Base-by-base conservation (phyloP, 768 basidiomycete genomes). In the Psilocybe sp. region DNA sequence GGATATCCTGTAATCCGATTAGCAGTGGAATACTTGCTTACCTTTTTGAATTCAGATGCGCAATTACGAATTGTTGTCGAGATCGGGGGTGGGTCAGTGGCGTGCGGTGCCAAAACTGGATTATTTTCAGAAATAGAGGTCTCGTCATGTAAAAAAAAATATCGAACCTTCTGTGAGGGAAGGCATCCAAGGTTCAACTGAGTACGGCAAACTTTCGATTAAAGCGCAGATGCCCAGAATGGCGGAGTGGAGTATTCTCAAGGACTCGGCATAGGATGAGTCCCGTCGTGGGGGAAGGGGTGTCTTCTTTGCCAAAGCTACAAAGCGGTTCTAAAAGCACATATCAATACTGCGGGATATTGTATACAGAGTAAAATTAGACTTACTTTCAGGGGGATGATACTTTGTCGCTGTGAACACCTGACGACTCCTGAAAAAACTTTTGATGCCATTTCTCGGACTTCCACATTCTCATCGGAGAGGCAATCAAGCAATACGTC, bases 171-270 rank as follows among this genome's bases (percentile, higher is more conserved):
- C 88, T 33, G 87, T 88, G 46, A 91, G 74, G 15, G 86, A 72
- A 28, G 88, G 88, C 79, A 96, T 84, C 87, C 93, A 98, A 40
- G 84, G 77, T 59, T 96, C 95, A 2, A 97, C 89, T 10, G 93
- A 92, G 71, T 96, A 97, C 11, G 95, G 95, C 68, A 89, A 89
- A 50, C 94, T 95, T 64, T 92, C 90, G 44, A 98, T 81, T 40
- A 98, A 76, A 9, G 95, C 90, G 59, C 90, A 91, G 45, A 94
- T 76, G 28, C 95, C 95, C 44, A 98, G 79, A 46, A 98, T 87
- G 5, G 90, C 93, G 28, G 90, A 90, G 64, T 97, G 93, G 49
- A 95, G 74, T 42, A 78, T 76, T 40, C 84, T 80, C 56, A 94
- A 64, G 11, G 82, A 76, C 47, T 84, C 82, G n/a, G 84, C 78